Evolutionary conservation across 495 filamentous ascomycete species (phyloP).

Genomic region (Thozetella sp.): DNA sequence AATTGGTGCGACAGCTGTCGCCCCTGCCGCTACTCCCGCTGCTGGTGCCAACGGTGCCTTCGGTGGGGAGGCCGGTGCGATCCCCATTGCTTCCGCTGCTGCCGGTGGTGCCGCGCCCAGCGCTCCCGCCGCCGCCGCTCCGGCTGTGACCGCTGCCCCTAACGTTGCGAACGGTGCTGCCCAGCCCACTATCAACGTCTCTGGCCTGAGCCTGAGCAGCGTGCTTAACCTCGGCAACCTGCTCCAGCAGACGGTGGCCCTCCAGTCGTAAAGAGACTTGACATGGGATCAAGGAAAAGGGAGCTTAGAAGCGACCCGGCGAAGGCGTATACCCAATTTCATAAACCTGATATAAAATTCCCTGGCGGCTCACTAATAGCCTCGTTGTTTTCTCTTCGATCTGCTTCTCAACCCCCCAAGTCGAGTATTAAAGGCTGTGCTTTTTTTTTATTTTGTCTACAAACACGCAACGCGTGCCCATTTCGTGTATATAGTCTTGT

Average conservation of each 20-base stretch:
- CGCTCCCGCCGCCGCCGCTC: conserved; percentile 11
- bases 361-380: too few species aligned
- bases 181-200: conserved; percentile 23
- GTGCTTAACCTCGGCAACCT: conserved; percentile 32
- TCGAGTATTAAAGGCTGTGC: not conserved
- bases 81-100: conserved; percentile 16
- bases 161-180: conserved; percentile 10
- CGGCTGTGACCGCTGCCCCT: conserved; percentile 15
- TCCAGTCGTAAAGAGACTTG: not conserved
- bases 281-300: conserved; percentile 1
- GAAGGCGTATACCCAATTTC: conserved; percentile 9
- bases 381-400: too few species aligned
- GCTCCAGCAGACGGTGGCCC: conserved; percentile 18
- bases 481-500: conserved; percentile 14
- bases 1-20: not conserved
- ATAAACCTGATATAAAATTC: too few species aligned
- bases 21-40: not conserved
- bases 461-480: too few species aligned
- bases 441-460: conserved; percentile 6
- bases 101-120: conserved; percentile 1
- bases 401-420: too few species aligned
- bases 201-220: conserved; percentile 31
- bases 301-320: not conserved
- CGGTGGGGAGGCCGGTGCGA: conserved; percentile 17
- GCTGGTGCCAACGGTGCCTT: conserved; percentile 11